Base-by-base conservation (phyloP, 2,329 filamentous ascomycete species). In the Epichloe uncinata region DNA sequence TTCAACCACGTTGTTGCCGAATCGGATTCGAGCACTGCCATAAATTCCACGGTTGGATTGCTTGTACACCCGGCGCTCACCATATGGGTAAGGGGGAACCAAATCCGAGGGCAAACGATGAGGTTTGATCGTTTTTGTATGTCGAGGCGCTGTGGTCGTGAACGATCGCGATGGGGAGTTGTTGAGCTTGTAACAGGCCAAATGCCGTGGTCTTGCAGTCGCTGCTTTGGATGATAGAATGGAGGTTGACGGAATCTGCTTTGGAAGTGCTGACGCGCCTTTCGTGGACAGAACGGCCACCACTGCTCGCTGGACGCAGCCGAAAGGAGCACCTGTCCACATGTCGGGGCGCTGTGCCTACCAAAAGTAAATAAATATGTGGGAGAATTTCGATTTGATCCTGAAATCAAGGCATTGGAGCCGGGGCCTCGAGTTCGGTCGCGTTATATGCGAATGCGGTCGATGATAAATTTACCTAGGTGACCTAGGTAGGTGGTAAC, bases 11-110 rank as follows among this genome's bases (percentile, higher is more conserved):
- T 79, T 84, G 77, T 91, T 89, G 64, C 87, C 87, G 67, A 85
- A 88, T 46, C 81, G 85, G 63, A 90, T 84, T 60, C 79, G 79
- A 55, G 79, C 72, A 40, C 69, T 69, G 58, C 83, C 87, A 69
- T 86, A 88, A 8, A 89, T 79, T 43, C 84, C 84, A 52, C 71
- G 74, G 72, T 89, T 87, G 58, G 83, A 82, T 68, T 93, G 87
- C 70, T 91, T 90, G 75, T 86, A 93, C 56, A 82, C 70, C 54
- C 65, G 72, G 50, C 82, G 78, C 49, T 78, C 75, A 45, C 85
- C 85, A 67, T 86, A 83, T 1, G 87, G 87, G 66, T 93, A 93
- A 3, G 73, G 69, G 69, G 81, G 81, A 51, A 80, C 74, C n/a
- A 73, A 65, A 15, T 65, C 69, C 51, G 63, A 60, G 35, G 74